phyloP scores from a whole-genome alignment of 176 grass and related monocot genomes.

The Carex scoparia region DNA sequence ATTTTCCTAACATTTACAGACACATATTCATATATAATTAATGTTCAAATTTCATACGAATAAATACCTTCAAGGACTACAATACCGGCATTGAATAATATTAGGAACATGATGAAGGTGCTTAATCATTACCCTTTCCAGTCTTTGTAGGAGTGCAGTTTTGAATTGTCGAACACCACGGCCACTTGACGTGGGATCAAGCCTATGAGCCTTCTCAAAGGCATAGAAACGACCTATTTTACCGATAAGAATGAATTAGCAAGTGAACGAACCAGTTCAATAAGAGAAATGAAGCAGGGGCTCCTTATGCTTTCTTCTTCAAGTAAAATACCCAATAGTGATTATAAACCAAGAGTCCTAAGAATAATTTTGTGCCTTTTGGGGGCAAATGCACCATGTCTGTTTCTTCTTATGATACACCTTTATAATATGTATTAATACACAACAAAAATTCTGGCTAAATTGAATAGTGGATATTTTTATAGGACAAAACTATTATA shows the following conservation, averaged over 20 bases:
- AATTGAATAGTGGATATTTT: background rate
- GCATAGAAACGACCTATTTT: conserved; percentile 78
- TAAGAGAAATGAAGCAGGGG: too few relatives aligned
- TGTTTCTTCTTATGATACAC: background rate
- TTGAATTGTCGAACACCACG: conserved; percentile 90
- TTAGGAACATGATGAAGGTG: background rate
- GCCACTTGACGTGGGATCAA: conserved; percentile 71
- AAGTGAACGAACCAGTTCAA: background rate
- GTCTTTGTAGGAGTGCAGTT: conserved; percentile 69
- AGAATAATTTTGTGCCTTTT: background rate
- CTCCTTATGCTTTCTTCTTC: background rate
- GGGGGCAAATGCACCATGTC: background rate
- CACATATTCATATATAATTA: background rate
- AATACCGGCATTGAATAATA: background rate
- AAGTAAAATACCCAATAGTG: background rate
- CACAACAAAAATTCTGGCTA: background rate
- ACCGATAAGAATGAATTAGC: background rate
- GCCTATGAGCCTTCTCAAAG: conserved; percentile 81
- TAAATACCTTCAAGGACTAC: background rate
- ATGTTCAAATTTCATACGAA: background rate
- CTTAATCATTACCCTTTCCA: conserved; percentile 47
- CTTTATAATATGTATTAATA: background rate
- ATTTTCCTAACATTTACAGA: conserved; percentile 55
- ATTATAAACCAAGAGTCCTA: background rate
- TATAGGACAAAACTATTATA: background rate